Evolutionary conservation across 75 land plant species (phyloP), one percentile per base, ranked within the genome.

Genomic region (Larix kaempferi): DNA sequence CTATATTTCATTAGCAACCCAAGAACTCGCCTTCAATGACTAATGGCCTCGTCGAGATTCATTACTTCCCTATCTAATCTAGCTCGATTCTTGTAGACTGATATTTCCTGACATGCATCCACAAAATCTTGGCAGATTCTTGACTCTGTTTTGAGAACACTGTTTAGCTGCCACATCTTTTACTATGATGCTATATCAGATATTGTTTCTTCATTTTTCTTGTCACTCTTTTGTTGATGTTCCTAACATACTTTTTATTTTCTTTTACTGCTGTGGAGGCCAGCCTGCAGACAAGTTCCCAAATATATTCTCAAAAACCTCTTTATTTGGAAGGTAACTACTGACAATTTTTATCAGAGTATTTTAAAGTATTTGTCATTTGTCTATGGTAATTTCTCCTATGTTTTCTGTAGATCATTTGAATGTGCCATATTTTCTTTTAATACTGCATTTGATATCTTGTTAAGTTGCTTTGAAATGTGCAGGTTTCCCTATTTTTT

Each of bases 221-320:
- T 5, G 10, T n/a, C 16, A 74, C 29, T 29, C 33, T 74, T 19
- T 17, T 55, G 23, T 26, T 57, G 59, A 74, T 15, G 19, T 16
- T 74, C 61, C 27, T 55, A 19, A n/a, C 67, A 27, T 26, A 37
- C 59, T 54, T 55, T 59, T 49, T 3, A 29, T 78, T 19, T 35
- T 79, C 33, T 29, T 63, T 37, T 78, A 44, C 23, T 69, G 29
- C 78, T 27, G 5, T 73, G 41, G 57, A 14, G 57, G 17, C 23
- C 82, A 94, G 99, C 99, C 99, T 77, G 91, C 93, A 79, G 83
- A 87, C 41, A 96, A 94, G 56, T 96, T 86, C 80, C 99, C 99
- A 56, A 74, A 74, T 65, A 59, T 94, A 41, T 96, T 96, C 58
- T 78, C 97, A 15, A 52, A 67, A 29, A 84, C 83, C 16, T 92